A percentile compares a stretch with the other conserved stretches of the same genome.
phyloP scores from a whole-genome alignment of 805 yeast species.

The Candida saitoana region DNA sequence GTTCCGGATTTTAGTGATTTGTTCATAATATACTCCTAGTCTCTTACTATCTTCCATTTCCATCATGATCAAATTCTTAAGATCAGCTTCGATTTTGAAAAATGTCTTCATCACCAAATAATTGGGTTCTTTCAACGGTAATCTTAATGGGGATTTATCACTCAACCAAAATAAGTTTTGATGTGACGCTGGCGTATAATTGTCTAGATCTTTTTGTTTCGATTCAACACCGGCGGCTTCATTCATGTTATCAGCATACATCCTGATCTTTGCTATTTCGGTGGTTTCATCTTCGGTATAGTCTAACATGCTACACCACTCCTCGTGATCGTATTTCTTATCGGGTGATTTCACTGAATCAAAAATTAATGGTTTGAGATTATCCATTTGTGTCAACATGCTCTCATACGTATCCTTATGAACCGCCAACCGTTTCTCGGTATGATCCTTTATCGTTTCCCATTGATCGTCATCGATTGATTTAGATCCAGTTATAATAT shows the following conservation, averaged over 20 bases:
- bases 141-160: conserved; percentile 61
- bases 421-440: conserved; percentile 6
- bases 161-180: conserved; percentile 54
- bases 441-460: conserved; percentile 2
- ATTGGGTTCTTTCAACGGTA: conserved; percentile 66
- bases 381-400: conserved; percentile 26
- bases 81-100: conserved; percentile 20
- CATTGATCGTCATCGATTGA: conserved; percentile 2
- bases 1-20: not conserved
- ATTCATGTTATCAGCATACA: not conserved
- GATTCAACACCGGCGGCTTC: not conserved
- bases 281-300: conserved; percentile 3
- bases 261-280: not conserved
- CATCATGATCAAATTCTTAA: conserved; percentile 10
- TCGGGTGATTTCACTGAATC: conserved; percentile 38
- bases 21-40: conserved; percentile 1
- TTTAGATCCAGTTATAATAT: not conserved
- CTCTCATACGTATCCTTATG: conserved; percentile 15
- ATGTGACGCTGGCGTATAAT: not conserved
- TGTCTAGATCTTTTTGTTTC: not conserved
- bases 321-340: conserved; percentile 44
- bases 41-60: conserved; percentile 7
- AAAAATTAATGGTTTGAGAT: conserved; percentile 24
- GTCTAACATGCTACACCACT: conserved; percentile 45
- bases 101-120: conserved; percentile 45